Base-by-base conservation (phyloP, 345 rosid species). In the Aquilaria yunnanensis region DNA sequence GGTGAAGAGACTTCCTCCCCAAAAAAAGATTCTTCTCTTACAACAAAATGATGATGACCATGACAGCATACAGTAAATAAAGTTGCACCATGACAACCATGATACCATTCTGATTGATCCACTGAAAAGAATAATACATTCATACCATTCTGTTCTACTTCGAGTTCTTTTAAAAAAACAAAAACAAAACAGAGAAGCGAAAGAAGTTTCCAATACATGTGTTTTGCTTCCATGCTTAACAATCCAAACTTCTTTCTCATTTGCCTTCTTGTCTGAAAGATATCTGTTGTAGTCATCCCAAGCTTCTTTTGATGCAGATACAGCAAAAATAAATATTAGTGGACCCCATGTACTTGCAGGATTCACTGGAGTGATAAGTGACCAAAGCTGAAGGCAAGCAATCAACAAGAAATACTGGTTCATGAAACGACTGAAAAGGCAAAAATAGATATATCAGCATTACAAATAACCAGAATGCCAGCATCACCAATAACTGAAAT, bases 331-430 rank as follows among this genome's bases (percentile, higher is more conserved):
- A 69, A 94, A 85, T 61, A 94, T 82, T 14, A 94, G 81, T 0
- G 99, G 99, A 72, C 97, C 99, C 99, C 99, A 94, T 45, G 99
- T 94, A 68, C 99, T 94, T 53, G 97, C 99, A 68, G 99, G 99
- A 77, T 90, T 94, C 51, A 94, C 99, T 53, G 99, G 99, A 68
- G 99, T 94, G 67, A 94, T 94, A 48, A 94, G 96, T 23, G 99
- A 82, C 99, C 99, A 94, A 49, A 94, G 86, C 80, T 94, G 99
- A 75, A 94, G 99, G 85, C 99, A 94, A 16, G 99, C 99, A 74
- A 94, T 94, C 86, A 94, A 82, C 78, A 94, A 74, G 83, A 94
- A 94, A 65, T 94, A 90, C 83, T 94, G 97, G 82, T 94, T 94
- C 97, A 90, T 90, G 62, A 94, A 94, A 77, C 97, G 97, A 84